These are phyloP conservation scores for Hirsutella minnesotensis DNA, from an alignment of 2,329 filamentous ascomycete genomes.

Conservation along the genomic window DNA sequence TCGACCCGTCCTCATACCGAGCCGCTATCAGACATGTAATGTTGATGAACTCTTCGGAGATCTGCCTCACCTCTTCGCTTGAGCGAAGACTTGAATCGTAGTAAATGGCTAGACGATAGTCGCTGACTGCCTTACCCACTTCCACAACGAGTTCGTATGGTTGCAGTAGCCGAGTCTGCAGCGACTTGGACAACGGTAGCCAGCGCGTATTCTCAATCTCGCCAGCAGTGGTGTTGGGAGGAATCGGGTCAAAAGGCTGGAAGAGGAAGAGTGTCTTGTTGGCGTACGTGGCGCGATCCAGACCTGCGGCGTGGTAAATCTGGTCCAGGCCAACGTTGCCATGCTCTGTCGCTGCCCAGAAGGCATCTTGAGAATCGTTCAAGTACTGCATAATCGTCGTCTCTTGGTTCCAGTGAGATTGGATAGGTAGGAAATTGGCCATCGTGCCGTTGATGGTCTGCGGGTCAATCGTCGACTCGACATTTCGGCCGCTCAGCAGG, in stretches of 20 bases:
- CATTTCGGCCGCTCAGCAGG: conserved; percentile 25
- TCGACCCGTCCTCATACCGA: neutral
- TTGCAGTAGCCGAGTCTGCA: neutral
- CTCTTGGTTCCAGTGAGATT: neutral
- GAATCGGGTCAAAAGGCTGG: neutral
- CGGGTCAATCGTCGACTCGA: conserved; percentile 17
- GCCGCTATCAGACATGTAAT: neutral
- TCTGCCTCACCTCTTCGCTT: neutral
- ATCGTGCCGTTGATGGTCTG: conserved; percentile 23
- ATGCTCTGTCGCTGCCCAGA: neutral
- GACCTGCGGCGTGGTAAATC: neutral
- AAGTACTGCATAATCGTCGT: neutral
- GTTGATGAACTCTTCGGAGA: neutral
- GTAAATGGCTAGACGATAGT: neutral
- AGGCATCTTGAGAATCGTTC: neutral
- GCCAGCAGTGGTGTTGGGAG: neutral
- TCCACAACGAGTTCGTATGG: neutral
- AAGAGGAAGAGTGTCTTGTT: neutral
- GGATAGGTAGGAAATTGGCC: conserved; percentile 20
- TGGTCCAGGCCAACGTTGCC: neutral
- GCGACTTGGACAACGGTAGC: neutral
- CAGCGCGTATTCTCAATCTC: neutral
- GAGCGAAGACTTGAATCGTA: neutral
- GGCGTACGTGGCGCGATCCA: neutral
- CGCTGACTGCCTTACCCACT: neutral